Evolutionary conservation across 1,139 yeast genomes (phyloP).

Genomic region (Zygoascus hellenicus): DNA sequence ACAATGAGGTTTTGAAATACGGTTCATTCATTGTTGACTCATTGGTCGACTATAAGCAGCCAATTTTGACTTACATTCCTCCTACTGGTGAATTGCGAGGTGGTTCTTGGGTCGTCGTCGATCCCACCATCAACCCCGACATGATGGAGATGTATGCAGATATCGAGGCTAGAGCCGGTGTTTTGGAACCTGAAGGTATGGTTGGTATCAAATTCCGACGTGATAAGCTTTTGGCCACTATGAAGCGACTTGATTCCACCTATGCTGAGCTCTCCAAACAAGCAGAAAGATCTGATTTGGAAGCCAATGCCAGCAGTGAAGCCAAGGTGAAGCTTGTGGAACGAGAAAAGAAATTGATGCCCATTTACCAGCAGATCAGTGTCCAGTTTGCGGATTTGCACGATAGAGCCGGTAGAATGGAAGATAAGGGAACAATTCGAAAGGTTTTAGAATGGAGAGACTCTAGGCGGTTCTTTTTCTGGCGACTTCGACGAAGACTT

Average conservation of each 20-base stretch:
- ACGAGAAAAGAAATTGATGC: constrained; percentile 76
- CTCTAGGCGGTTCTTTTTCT: constrained; percentile 94
- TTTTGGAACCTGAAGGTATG: constrained; percentile 98
- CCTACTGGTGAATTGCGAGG: constrained; percentile 98
- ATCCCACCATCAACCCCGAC: constrained; percentile 92
- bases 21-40: constrained; percentile 98
- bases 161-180: constrained; percentile 95
- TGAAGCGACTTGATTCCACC: constrained; percentile 78
- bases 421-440: constrained; percentile 86
- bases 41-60: constrained; percentile 90
- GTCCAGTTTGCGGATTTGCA: constrained; percentile 97
- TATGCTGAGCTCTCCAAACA: constrained; percentile 67
- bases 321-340: constrained; percentile 61
- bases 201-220: constrained; percentile 97
- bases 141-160: constrained; percentile 99
- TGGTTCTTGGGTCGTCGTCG: constrained; percentile 99
- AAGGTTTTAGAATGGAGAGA: constrained; percentile 81
- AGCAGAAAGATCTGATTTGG: constrained; percentile 41
- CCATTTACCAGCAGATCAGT: constrained; percentile 86
- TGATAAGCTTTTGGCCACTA: constrained; percentile 80
- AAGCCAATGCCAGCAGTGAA: constrained; percentile 61
- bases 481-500: constrained; percentile 96
- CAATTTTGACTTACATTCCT: constrained; percentile 93
- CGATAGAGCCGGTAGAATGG: constrained; percentile 96
- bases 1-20: constrained; percentile 92